A percentile compares a stretch with the other conserved stretches of the same genome.
These are phyloP conservation scores for Centaurea solstitialis DNA, from an alignment of 129 eudicot genomes.

Conservation along the genomic window DNA sequence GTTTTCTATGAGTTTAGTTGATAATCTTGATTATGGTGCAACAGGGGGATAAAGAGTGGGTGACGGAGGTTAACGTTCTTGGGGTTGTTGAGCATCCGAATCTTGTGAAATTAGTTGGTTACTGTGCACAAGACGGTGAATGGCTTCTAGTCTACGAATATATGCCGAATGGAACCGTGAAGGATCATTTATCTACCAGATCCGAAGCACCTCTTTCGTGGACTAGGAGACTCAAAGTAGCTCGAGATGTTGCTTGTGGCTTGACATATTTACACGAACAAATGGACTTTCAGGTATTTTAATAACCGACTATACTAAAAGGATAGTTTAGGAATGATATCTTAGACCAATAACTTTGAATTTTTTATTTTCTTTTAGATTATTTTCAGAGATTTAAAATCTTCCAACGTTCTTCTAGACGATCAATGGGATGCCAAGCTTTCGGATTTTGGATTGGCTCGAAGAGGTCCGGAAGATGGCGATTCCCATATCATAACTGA, in stretches of 20 bases:
- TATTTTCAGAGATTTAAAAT: too few species aligned
- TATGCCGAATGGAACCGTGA: too few species aligned
- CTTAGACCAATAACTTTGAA: too few species aligned
- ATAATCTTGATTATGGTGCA: too few species aligned
- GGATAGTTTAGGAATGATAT: conserved; percentile 3
- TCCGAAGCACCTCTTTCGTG: conserved; percentile 64
- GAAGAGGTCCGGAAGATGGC: too few species aligned
- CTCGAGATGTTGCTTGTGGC: conserved; percentile 90
- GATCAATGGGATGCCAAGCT: too few species aligned
- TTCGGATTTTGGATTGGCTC: too few species aligned
- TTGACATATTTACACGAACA: conserved; percentile 74
- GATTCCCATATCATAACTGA: too few species aligned
- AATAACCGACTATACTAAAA: too few species aligned
- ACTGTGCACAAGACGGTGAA: conserved; percentile 86
- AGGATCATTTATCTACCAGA: conserved; percentile 59
- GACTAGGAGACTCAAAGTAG: conserved; percentile 75
- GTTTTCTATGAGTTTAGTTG: neutral
- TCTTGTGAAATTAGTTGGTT: conserved; percentile 77
- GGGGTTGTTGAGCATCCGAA: conserved; percentile 85
- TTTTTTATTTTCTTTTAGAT: too few species aligned
- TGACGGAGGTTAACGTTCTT: conserved; percentile 19
- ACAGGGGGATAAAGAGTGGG: conserved; percentile 96
- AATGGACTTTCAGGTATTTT: conserved; percentile 76
- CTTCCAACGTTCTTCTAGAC: too few species aligned
- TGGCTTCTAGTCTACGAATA: conserved; percentile 70